Evolutionary conservation across 2,329 filamentous ascomycete species (phyloP).

Genomic region (Monascus ruber): DNA sequence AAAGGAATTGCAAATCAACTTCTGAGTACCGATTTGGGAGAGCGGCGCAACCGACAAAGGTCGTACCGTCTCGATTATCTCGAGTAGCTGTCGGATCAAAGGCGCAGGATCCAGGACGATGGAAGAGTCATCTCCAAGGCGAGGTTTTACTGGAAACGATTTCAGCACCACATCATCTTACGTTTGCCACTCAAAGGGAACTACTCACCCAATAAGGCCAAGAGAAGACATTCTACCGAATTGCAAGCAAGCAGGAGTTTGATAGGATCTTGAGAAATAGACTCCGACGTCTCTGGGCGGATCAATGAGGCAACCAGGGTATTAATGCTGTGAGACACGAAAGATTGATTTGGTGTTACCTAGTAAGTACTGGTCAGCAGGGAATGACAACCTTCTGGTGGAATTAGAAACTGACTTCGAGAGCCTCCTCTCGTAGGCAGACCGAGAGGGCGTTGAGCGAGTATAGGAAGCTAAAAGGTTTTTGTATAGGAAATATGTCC

Average conservation of each 20-base stretch:
- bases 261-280: constrained; percentile 33
- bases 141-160: constrained; percentile 13
- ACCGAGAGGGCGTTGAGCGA: constrained; percentile 55
- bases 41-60: constrained; percentile 5
- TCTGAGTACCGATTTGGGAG: constrained; percentile 13
- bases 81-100: constrained; percentile 25
- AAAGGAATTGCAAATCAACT: constrained; percentile 34
- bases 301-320: constrained; percentile 52
- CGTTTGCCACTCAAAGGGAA: not conserved
- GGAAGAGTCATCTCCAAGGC: constrained; percentile 13
- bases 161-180: constrained; percentile 1
- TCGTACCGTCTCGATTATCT: constrained; percentile 20
- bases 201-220: constrained; percentile 43
- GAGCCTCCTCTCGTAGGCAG: constrained; percentile 43
- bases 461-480: constrained; percentile 64
- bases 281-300: constrained; percentile 42
- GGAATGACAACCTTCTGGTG: not conserved
- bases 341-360: constrained; percentile 22
- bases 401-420: constrained; percentile 16
- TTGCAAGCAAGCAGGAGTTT: constrained; percentile 41
- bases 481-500: constrained; percentile 56
- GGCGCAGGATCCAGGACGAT: constrained; percentile 23
- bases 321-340: constrained; percentile 35
- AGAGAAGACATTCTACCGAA: constrained; percentile 47
- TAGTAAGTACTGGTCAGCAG: constrained; percentile 11